Base-by-base conservation (phyloP, 2,329 filamentous ascomycete genomes). In the Seiridium cupressi region DNA sequence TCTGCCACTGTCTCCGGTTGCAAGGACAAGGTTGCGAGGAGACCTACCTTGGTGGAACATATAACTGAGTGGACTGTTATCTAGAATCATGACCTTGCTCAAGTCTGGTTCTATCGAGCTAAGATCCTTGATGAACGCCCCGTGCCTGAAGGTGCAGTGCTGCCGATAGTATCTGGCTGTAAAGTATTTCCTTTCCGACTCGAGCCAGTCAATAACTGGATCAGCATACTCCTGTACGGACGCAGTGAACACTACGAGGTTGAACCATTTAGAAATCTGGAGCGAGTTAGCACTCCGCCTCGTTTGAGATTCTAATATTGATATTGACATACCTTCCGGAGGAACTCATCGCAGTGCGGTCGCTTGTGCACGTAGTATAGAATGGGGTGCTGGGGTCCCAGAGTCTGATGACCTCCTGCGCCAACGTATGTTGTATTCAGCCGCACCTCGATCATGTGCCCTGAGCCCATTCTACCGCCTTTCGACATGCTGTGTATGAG, bases 361-460 rank as follows among this genome's bases (percentile, higher is more conserved):
- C 95, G 89, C 77, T 99, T 98, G 79, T 99, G 95, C 56, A 99
- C 95, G 80, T 97, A 99, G 79, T 99, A 99, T 63, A 99, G 78
- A 66, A 99, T 98, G 1, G 95, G 95, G 72, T 99, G 93, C 71
- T 97, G 94, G 46, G 93, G 92, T 6, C 91, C 92, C 34, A 91
- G 78, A 31, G 82, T 84, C 26, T 86, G 80, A 66, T 88, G 84
- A 34, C 89, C 88, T 38, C 86, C 87, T 53, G 86, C 84, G 58
- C 86, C 88, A 49, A 92, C 84, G 59, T 86, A 78, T 63, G 87
- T 88, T 60, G 89, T 89, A 72, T 90, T 91, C 62, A 97, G 83
- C 69, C 93, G 93, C 64, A 99, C 95, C 78, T 99, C 95, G 57
- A 99, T 93, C 95, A 99, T 99, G 77, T 99, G 95, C 18, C 95